A percentile compares a stretch with the other conserved stretches of the same genome.
Conservation (phyloP, 768 basidiomycete genomes). For the Lentinus brumalis region DNA sequence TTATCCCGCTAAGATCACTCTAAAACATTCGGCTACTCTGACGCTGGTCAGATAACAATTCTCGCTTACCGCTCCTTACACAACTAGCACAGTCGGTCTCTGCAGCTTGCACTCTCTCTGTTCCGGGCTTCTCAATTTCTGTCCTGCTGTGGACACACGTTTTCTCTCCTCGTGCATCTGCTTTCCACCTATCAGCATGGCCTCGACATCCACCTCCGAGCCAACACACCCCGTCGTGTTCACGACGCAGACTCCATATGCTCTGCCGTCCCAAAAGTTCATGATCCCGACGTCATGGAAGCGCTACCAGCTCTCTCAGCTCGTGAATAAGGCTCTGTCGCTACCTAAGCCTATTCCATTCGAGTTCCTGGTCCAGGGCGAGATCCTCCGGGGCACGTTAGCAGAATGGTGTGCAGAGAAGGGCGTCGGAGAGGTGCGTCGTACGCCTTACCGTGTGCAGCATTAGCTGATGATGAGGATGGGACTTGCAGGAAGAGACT, state of each 20-base stretch:
- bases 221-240: slow-evolving; percentile 64
- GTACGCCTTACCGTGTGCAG: background rate
- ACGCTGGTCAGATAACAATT: no score
- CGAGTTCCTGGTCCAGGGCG: slow-evolving; percentile 88
- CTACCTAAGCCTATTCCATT: slow-evolving; percentile 82
- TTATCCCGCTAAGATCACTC: no score
- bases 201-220: slow-evolving; percentile 15
- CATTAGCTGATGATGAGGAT: background rate
- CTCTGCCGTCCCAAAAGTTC: slow-evolving; percentile 85
- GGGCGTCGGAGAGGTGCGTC: slow-evolving; percentile 67
- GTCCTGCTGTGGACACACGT: no score
- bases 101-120: no score
- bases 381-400: slow-evolving; percentile 71
- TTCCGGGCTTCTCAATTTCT: no score
- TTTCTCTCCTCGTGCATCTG: no score
- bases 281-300: slow-evolving; percentile 90
- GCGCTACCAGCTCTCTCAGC: slow-evolving; percentile 95
- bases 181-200: slow-evolving; percentile 5
- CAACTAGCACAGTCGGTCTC: no score
- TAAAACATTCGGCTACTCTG: no score
- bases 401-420: slow-evolving; percentile 75
- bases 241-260: slow-evolving; percentile 71
- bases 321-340: slow-evolving; percentile 91
- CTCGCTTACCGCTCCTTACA: no score
- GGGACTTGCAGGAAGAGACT: slow-evolving; percentile 69